Evolutionary conservation across 169 alveolate genomes (phyloP).

Genomic region (Perkinsus olseni): DNA sequence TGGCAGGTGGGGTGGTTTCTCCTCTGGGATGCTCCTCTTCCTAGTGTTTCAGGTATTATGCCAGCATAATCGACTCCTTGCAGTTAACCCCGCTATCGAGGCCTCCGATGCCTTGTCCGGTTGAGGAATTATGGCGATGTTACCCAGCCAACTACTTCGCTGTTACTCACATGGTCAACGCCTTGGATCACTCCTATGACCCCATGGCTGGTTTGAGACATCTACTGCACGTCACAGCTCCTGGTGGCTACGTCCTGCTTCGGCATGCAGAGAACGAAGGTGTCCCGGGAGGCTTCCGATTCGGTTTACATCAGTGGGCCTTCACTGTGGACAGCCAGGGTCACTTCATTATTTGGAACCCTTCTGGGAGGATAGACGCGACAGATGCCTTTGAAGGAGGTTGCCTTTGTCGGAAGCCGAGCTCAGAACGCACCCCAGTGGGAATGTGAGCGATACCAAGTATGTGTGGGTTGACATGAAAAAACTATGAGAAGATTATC

Average conservation of each 20-base stretch:
- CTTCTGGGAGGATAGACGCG: neutral
- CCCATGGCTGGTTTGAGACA: neutral
- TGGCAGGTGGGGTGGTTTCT: neutral
- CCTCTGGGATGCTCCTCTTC: neutral
- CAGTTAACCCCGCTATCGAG: neutral
- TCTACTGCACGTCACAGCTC: neutral
- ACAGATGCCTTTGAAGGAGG: neutral
- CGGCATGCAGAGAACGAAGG: constrained; percentile 10
- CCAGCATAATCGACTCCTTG: neutral
- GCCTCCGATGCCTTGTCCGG: neutral
- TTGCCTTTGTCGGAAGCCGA: neutral
- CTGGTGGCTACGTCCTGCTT: neutral
- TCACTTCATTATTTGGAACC: constrained; percentile 8
- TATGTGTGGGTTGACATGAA: constrained; percentile 8
- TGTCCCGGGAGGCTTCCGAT: constrained; percentile 2
- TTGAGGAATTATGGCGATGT: neutral
- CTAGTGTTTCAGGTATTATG: neutral
- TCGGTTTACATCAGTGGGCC: constrained; percentile 9
- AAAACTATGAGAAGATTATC: neutral
- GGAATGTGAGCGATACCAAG: neutral
- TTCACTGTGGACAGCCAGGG: neutral
- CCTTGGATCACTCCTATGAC: neutral
- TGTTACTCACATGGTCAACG: constrained; percentile 8
- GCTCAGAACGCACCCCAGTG: neutral
- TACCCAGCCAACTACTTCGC: neutral